Base-by-base conservation (phyloP, 352 stramenopile genomes). In the Globisporangium spiculum region DNA sequence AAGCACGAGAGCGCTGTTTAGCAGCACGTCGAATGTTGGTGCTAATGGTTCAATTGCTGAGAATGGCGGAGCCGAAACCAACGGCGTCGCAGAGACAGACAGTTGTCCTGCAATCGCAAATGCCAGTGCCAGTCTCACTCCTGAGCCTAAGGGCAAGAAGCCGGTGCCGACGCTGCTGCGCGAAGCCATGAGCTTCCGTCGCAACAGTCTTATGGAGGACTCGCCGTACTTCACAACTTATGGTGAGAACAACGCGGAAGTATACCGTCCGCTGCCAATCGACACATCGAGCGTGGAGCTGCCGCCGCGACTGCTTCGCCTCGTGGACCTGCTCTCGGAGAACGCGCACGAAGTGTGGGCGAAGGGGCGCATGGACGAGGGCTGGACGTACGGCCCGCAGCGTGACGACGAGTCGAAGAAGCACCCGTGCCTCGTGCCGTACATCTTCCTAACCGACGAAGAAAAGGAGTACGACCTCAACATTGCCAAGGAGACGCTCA, bases 381-480 rank as follows among this genome's bases (percentile, higher is more conserved):
- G 88, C 44, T 96, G 88, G 88, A 94, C 85, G 0, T 96, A 94
- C 66, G 88, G 88, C 3, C 87, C 88, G 14, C 76, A 87, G 68
- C 86, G 88, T 56, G 83, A 94, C 56, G 88, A 96, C 65, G 65
- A 77, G 52, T 58, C 75, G 41, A 94, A 94, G 77, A 94, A 94
- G 68, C 88, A 96, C 52, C 83, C 81, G 50, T 94, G 88, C 48
- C 78, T 96, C 8, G 88, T 96, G 69, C 88, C 88, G 16, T 96
- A 96, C 67, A 88, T 96, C 53, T 96, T 94, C 69, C 73, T 96
- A n/a, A 94, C 87, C 16, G 87, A 96, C 58, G 87, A 93, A 4
- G 88, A 96, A 64, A 94, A 96, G 65, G 87, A 94, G 64, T 94
- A 94, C 72, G 88, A 96, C 70, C 75, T 94, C 50, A 96, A 94